Conservation (phyloP, 768 basidiomycete genomes). For the Cystofilobasidium ferigula region DNA sequence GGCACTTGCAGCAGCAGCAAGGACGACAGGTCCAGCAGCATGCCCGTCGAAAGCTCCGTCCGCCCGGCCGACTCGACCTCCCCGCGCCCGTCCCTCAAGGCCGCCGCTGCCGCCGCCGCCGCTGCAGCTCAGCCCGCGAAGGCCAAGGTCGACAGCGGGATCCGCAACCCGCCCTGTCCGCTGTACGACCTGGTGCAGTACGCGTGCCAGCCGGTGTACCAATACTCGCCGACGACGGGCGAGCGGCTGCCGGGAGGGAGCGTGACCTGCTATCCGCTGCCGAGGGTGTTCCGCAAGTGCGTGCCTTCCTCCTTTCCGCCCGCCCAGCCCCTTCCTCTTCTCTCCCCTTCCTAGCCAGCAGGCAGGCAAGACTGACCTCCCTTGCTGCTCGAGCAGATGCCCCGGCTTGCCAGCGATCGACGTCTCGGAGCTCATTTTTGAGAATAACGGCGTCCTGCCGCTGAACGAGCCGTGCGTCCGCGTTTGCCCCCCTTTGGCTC, state of each 20-base stretch:
- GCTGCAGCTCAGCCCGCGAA: neutral
- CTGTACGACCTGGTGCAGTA: constrained; percentile 22
- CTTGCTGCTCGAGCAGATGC: neutral
- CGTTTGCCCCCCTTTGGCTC: neutral
- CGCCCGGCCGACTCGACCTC: neutral
- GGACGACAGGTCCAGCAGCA: too few species aligned
- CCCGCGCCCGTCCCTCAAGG: neutral
- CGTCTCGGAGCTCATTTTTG: constrained; percentile 2
- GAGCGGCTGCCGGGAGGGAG: constrained; percentile 13
- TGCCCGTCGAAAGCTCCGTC: neutral
- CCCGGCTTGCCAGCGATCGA: constrained; percentile 21
- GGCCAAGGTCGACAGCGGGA: neutral
- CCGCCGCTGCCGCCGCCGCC: neutral
- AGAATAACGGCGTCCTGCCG: constrained; percentile 19
- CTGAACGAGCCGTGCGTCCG: constrained; percentile 18
- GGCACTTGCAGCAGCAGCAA: too few species aligned
- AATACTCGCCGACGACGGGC: constrained; percentile 12
- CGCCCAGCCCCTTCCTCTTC: neutral
- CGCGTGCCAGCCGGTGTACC: constrained; percentile 18
- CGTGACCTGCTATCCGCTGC: constrained; percentile 21
- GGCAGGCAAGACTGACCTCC: neutral
- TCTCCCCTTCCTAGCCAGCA: neutral
- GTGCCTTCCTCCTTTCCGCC: neutral
- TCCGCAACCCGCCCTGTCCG: constrained; percentile 14
- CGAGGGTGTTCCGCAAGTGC: constrained; percentile 23